Conservation (phyloP, 169 alveolate genomes). For the Plasmodium inui region DNA sequence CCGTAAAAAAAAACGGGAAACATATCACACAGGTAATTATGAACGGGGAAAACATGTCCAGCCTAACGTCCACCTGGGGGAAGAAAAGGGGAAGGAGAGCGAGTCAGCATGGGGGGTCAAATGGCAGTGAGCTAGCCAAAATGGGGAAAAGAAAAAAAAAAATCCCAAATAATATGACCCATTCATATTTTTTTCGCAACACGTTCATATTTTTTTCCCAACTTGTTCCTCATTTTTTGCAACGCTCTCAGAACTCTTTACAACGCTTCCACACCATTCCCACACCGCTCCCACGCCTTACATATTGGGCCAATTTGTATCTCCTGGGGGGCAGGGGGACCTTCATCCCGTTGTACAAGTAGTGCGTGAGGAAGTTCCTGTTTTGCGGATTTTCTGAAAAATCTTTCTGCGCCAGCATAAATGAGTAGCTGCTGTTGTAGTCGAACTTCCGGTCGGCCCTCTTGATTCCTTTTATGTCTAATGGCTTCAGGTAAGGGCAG, state of each 20-base stretch:
- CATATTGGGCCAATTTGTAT: conserved; percentile 51
- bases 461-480: conserved; percentile 84
- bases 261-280: neutral
- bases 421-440: conserved; percentile 53
- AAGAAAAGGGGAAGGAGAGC: neutral
- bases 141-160: neutral
- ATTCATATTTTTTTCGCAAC: neutral
- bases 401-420: conserved; percentile 63
- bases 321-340: conserved; percentile 81
- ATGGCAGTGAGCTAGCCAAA: neutral
- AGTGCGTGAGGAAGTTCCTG: conserved; percentile 7
- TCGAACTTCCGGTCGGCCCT: conserved; percentile 86
- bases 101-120: neutral
- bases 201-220: neutral
- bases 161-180: neutral
- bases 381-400: conserved; percentile 66
- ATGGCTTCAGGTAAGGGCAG: conserved; percentile 76
- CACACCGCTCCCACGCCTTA: neutral
- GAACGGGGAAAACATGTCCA: conserved; percentile 57
- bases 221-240: neutral
- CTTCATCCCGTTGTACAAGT: conserved; percentile 81
- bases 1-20: conserved; percentile 51
- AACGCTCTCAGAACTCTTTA: too few relatives aligned
- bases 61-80: conserved; percentile 51
- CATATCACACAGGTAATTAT: conserved; percentile 46